Conservation (phyloP, 352 stramenopile species). For the Globisporangium heterothallicum region DNA sequence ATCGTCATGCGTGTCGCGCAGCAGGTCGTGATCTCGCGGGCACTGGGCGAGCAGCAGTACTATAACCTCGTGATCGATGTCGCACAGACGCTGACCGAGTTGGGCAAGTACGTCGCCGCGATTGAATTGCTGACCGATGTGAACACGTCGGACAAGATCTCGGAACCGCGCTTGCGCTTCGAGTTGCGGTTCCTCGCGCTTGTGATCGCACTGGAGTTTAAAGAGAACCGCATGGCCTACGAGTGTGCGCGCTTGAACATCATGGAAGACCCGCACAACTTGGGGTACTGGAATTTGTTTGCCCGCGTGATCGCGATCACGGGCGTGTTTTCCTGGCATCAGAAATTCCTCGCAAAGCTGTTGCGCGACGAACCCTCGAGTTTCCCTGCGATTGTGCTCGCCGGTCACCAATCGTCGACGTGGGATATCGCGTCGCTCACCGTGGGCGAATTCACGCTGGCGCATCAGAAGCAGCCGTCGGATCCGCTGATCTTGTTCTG, state of each 20-base stretch:
- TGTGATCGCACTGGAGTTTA: slow-evolving; percentile 81
- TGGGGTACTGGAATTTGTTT: slow-evolving; percentile 86
- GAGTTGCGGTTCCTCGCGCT: slow-evolving; percentile 79
- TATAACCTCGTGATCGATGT: slow-evolving; percentile 79
- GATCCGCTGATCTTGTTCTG: slow-evolving; percentile 81
- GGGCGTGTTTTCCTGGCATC: slow-evolving; percentile 82
- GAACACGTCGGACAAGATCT: slow-evolving; percentile 84
- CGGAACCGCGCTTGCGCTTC: slow-evolving; percentile 60
- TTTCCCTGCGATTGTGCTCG: slow-evolving; percentile 75
- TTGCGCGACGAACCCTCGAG: slow-evolving; percentile 69
- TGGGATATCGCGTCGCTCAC: slow-evolving; percentile 85
- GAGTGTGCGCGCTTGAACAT: slow-evolving; percentile 84
- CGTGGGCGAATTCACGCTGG: slow-evolving; percentile 78
- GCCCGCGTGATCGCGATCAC: slow-evolving; percentile 78
- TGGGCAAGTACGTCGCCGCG: slow-evolving; percentile 77
- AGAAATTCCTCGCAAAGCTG: slow-evolving; percentile 84
- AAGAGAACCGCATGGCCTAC: slow-evolving; percentile 85
- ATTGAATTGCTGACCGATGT: slow-evolving; percentile 85
- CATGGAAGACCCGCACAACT: slow-evolving; percentile 74
- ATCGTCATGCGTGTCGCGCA: slow-evolving; percentile 82
- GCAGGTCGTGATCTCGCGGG: slow-evolving; percentile 74
- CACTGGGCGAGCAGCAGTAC: slow-evolving; percentile 66
- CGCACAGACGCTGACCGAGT: slow-evolving; percentile 66
- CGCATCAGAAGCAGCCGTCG: slow-evolving; percentile 68
- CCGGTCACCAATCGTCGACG: slow-evolving; percentile 74